Evolutionary conservation across 306 rosid genomes (phyloP).

Genomic region (Pyrus bretschneideri): DNA sequence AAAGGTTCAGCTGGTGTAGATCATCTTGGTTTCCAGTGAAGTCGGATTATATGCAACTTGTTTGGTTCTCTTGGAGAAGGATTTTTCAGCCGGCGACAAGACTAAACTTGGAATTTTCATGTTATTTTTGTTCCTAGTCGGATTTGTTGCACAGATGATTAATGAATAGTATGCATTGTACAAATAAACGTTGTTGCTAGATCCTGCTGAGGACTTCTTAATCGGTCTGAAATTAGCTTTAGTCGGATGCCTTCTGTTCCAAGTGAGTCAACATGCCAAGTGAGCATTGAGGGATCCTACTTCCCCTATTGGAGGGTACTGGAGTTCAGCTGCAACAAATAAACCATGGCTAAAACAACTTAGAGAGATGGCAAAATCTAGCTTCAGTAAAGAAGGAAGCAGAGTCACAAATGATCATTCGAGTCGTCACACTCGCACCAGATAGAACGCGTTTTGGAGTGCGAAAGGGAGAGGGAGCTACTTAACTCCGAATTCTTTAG

Average conservation of each 20-base stretch:
- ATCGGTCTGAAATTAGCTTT: slow-evolving; percentile 55
- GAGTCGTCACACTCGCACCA: slow-evolving; percentile 37
- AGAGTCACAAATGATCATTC: slow-evolving; percentile 56
- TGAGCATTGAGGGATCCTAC: slow-evolving; percentile 14
- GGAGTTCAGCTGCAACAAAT: slow-evolving; percentile 38
- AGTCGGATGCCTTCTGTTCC: slow-evolving; percentile 44
- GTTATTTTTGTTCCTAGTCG: slow-evolving; percentile 57
- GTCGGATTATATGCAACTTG: slow-evolving; percentile 45
- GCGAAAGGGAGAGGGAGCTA: slow-evolving; percentile 59
- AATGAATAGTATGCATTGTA: slow-evolving; percentile 81
- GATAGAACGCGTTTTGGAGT: slow-evolving; percentile 65
- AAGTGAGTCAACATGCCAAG: slow-evolving; percentile 24
- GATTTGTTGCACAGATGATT: slow-evolving; percentile 43
- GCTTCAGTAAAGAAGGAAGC: slow-evolving; percentile 63
- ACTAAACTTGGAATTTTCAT: slow-evolving; percentile 47
- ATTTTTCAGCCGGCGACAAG: slow-evolving; percentile 33
- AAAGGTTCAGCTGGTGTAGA: slow-evolving; percentile 79
- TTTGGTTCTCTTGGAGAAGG: slow-evolving; percentile 38
- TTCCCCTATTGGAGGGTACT: slow-evolving; percentile 22
- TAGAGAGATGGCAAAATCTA: slow-evolving; percentile 56
- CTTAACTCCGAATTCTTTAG: slow-evolving; percentile 34
- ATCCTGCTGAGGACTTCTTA: slow-evolving; percentile 41
- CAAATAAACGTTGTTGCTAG: slow-evolving; percentile 49
- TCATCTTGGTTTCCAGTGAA: slow-evolving; percentile 51
- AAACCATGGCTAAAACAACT: slow-evolving; percentile 62